Conservation (phyloP, 176 grass and related monocot genomes). For the Themeda triandra region DNA sequence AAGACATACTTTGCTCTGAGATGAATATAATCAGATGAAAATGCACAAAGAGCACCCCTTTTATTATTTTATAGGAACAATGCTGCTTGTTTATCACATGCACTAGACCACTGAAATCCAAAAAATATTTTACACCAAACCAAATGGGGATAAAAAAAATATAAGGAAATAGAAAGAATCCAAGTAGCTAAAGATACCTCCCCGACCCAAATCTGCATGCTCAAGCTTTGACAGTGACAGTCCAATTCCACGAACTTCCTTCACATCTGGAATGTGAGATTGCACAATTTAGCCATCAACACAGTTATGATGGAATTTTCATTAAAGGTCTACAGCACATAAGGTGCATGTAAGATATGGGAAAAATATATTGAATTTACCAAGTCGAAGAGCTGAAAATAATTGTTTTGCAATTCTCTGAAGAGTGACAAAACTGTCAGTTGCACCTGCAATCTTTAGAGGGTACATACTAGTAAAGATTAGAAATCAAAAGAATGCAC, state of each 20-base stretch:
- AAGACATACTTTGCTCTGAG: background rate
- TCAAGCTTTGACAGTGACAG: slow-evolving; percentile 82
- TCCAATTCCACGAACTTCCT: slow-evolving; percentile 93
- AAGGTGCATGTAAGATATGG: background rate
- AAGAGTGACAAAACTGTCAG: slow-evolving; percentile 61
- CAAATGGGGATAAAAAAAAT: slow-evolving; percentile 1
- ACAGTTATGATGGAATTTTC: background rate
- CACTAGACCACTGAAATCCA: background rate
- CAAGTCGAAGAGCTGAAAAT: slow-evolving; percentile 67
- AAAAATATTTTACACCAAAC: background rate
- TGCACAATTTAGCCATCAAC: slow-evolving; percentile 24
- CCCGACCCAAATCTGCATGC: slow-evolving; percentile 37
- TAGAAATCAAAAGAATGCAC: slow-evolving; percentile 3
- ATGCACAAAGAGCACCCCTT: background rate
- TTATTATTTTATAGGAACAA: background rate
- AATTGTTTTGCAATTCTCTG: slow-evolving; percentile 76
- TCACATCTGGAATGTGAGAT: slow-evolving; percentile 59
- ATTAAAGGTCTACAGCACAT: background rate
- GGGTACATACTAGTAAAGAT: slow-evolving; percentile 17
- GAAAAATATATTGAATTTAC: slow-evolving; percentile 43
- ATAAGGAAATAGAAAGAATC: slow-evolving; percentile 14
- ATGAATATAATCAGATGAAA: background rate
- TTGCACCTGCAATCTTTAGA: slow-evolving; percentile 77
- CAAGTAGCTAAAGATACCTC: slow-evolving; percentile 47
- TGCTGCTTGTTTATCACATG: background rate